Evolutionary conservation across 148 eudicot genomes (phyloP).

Genomic region (Chenopodium quinoa): DNA sequence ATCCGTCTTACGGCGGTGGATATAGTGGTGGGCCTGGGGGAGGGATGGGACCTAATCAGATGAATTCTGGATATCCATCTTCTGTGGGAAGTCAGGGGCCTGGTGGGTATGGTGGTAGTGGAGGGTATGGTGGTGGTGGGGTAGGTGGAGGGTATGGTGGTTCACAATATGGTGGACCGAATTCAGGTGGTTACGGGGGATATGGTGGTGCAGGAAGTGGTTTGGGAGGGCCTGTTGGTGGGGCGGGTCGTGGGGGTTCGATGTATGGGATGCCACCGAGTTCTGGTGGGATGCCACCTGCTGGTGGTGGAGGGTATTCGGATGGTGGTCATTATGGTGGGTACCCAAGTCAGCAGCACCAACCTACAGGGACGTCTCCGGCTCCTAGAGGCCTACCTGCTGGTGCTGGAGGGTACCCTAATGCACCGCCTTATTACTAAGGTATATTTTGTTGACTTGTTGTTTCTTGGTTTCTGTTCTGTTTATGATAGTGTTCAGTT

Average conservation of each 20-base stretch:
- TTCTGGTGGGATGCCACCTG: constrained; percentile 17
- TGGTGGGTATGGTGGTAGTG: constrained; percentile 53
- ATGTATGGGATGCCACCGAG: constrained; percentile 34
- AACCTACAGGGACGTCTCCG: constrained; percentile 53
- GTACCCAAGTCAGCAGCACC: constrained; percentile 55
- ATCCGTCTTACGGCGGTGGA: constrained; percentile 37
- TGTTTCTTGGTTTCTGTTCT: neutral
- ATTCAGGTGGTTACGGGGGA: neutral
- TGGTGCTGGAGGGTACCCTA: constrained; percentile 47
- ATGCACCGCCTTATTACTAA: constrained; percentile 56
- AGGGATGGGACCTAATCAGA: constrained; percentile 27
- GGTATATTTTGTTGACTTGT: constrained; percentile 33
- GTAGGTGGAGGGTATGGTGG: constrained; percentile 42
- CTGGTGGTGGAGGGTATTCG: constrained; percentile 46
- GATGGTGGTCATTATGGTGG: constrained; percentile 57
- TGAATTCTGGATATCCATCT: constrained; percentile 34
- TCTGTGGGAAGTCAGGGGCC: constrained; percentile 36
- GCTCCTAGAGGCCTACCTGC: constrained; percentile 63
- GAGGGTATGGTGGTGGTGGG: constrained; percentile 38
- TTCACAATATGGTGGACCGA: neutral
- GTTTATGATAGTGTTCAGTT: too few relatives aligned
- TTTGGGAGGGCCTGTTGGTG: constrained; percentile 18
- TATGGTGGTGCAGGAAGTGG: neutral
- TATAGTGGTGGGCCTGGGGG: constrained; percentile 37
- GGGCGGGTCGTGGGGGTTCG: constrained; percentile 27